phyloP scores from a whole-genome alignment of 345 rosid species.

The Populus nigra region DNA sequence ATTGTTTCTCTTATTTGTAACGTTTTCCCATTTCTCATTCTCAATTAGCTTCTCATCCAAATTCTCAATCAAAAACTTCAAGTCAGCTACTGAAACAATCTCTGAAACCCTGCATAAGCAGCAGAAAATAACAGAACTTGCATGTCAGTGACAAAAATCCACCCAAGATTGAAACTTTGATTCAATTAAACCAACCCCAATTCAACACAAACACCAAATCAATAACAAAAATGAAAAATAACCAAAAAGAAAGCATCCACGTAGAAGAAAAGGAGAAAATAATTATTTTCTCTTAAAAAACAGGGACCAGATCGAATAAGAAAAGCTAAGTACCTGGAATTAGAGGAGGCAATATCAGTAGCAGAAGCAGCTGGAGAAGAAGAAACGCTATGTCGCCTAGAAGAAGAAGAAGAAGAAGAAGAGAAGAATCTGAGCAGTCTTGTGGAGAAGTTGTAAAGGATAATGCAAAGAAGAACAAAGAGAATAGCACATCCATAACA shows the following conservation, averaged over 20 bases:
- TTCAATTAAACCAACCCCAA: no score
- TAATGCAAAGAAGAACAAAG: neutral
- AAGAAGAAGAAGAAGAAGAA: neutral
- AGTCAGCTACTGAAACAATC: slow-evolving; percentile 61
- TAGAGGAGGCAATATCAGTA: neutral
- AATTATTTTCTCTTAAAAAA: no score
- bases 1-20: slow-evolving; percentile 50
- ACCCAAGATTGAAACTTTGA: neutral
- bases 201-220: no score
- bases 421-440: neutral
- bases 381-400: neutral
- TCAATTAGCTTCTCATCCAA: slow-evolving; percentile 38
- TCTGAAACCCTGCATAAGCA: slow-evolving; percentile 37
- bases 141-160: neutral
- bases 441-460: slow-evolving; percentile 1
- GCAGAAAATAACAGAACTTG: slow-evolving; percentile 9
- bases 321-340: neutral
- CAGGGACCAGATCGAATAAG: no score
- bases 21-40: slow-evolving; percentile 60
- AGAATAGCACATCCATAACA: slow-evolving; percentile 30
- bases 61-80: slow-evolving; percentile 54
- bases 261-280: no score
- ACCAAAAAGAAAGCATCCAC: no score
- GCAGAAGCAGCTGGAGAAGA: neutral
- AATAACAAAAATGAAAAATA: no score